Conservation (phyloP, 1,139 yeast species). For the Yamadazyma diospyri region DNA sequence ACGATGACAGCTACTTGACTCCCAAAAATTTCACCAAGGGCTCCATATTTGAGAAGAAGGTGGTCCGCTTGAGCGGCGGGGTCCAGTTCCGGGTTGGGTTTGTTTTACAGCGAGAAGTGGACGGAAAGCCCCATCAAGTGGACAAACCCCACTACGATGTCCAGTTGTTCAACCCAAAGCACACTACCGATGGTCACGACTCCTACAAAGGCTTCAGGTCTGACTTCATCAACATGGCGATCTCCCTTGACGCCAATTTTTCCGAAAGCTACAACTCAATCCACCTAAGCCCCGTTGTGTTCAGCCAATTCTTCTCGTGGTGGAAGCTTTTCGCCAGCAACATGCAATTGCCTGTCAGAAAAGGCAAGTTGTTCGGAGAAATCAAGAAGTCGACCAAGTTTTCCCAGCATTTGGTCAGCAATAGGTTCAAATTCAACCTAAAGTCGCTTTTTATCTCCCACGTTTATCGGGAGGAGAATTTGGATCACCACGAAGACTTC, state of each 20-base stretch:
- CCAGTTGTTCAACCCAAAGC: slow-evolving; percentile 60
- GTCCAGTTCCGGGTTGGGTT: slow-evolving; percentile 57
- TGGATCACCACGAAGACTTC: slow-evolving; percentile 20
- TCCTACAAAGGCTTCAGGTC: slow-evolving; percentile 40
- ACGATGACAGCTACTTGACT: slow-evolving; percentile 16
- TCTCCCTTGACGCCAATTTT: slow-evolving; percentile 53
- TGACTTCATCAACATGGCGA: slow-evolving; percentile 41
- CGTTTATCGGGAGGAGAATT: slow-evolving; percentile 29
- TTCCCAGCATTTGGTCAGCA: slow-evolving; percentile 40
- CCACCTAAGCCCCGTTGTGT: slow-evolving; percentile 39
- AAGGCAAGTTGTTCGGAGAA: slow-evolving; percentile 40
- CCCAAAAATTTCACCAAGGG: slow-evolving; percentile 1
- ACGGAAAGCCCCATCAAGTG: slow-evolving; percentile 30
- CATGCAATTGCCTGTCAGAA: slow-evolving; percentile 39
- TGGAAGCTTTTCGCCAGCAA: slow-evolving; percentile 45
- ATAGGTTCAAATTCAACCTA: slow-evolving; percentile 39
- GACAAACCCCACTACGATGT: slow-evolving; percentile 73
- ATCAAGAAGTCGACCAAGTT: slow-evolving; percentile 33
- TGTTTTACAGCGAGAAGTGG: slow-evolving; percentile 45
- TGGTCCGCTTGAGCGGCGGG: slow-evolving; percentile 59
- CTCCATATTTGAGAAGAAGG: slow-evolving; percentile 42
- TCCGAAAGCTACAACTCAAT: slow-evolving; percentile 40
- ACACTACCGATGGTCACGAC: slow-evolving; percentile 39
- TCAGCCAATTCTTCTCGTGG: slow-evolving; percentile 41
- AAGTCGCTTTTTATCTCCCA: slow-evolving; percentile 41